These are phyloP conservation scores for Pleurotus tuber-regium DNA, from an alignment of 768 basidiomycete genomes.

Conservation along the genomic window DNA sequence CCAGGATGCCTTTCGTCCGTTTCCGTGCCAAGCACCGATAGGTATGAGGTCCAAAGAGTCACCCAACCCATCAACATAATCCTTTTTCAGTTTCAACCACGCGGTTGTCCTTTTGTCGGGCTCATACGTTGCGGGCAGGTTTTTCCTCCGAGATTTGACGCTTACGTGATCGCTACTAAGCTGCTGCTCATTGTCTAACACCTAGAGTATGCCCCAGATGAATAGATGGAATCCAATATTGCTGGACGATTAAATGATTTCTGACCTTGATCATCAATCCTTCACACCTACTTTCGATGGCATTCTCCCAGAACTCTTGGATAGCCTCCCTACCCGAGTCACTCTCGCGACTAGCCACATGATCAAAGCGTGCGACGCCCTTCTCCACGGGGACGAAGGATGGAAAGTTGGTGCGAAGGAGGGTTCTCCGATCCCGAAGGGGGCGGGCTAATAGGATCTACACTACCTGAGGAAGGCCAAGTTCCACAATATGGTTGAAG, in stretches of 20 bases:
- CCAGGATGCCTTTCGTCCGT: constrained; percentile 87
- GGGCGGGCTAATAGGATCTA: constrained; percentile 67
- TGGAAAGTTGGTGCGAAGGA: constrained; percentile 65
- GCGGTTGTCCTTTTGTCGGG: constrained; percentile 82
- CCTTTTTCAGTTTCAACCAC: constrained; percentile 93
- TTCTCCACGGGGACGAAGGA: constrained; percentile 42
- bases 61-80: constrained; percentile 80
- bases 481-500: constrained; percentile 8
- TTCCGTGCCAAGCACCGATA: constrained; percentile 85
- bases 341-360: constrained; percentile 73
- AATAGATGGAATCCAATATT: background rate
- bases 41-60: constrained; percentile 74
- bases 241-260: background rate
- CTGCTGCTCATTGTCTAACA: constrained; percentile 57
- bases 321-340: constrained; percentile 58
- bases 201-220: constrained; percentile 30
- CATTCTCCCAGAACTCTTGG: constrained; percentile 72
- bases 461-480: constrained; percentile 9
- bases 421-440: constrained; percentile 66
- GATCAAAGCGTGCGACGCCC: constrained; percentile 59
- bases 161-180: constrained; percentile 30
- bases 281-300: constrained; percentile 77
- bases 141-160: constrained; percentile 51
- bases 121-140: constrained; percentile 85
- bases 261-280: constrained; percentile 91